Conservation (phyloP, 192 early-diverging fungal species). For the Physocladia obscura region DNA sequence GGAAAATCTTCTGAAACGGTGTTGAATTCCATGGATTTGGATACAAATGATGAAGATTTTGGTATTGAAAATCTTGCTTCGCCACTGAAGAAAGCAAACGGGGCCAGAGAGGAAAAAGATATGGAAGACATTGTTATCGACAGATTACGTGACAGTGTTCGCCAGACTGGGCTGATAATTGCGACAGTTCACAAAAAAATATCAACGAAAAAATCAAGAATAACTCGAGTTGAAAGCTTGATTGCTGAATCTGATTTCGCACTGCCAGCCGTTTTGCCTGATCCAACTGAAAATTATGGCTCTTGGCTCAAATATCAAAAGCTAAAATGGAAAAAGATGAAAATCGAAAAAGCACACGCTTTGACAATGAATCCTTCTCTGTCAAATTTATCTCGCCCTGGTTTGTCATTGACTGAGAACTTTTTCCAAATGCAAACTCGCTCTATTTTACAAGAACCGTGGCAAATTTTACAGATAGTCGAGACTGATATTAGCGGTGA, state of each 20-base stretch:
- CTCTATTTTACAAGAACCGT: conserved; percentile 62
- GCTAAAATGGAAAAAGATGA: conserved; percentile 68
- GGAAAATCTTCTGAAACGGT: conserved; percentile 21
- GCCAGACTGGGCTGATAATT: conserved; percentile 6
- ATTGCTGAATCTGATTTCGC: conserved; percentile 15
- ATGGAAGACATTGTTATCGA: conserved; percentile 40
- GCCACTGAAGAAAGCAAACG: background rate
- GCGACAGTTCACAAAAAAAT: conserved; percentile 36
- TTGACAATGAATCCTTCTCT: background rate
- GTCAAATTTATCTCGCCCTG: background rate
- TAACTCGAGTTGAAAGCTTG: background rate
- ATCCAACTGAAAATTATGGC: conserved; percentile 67
- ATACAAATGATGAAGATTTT: conserved; percentile 12
- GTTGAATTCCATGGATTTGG: conserved; percentile 13
- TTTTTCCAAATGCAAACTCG: conserved; percentile 74
- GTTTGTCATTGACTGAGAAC: conserved; percentile 23
- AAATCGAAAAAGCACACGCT: conserved; percentile 37
- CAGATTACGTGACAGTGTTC: background rate
- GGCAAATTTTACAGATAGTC: conserved; percentile 86
- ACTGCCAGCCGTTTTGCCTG: conserved; percentile 58
- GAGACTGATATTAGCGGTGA: conserved; percentile 83
- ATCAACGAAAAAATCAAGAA: conserved; percentile 23
- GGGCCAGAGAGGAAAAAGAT: conserved; percentile 22
- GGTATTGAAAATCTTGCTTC: background rate
- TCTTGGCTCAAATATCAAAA: conserved; percentile 76